Evolutionary conservation across 2,329 filamentous ascomycete genomes (phyloP), one percentile per base, ranked within the genome.

Genomic region (Aspergillus proliferans): DNA sequence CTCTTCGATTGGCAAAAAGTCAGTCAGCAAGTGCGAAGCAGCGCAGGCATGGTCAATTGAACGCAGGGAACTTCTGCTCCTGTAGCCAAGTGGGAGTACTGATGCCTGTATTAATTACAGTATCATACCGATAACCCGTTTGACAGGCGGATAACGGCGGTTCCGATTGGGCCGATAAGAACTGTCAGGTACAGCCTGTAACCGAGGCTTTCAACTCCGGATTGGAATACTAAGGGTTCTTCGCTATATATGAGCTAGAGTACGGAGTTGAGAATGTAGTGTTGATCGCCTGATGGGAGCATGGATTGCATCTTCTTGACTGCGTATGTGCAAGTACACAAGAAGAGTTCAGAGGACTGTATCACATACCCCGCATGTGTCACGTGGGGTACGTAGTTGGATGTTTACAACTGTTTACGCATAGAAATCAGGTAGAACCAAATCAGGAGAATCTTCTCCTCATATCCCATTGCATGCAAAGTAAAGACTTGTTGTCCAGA

Each of bases 261-360:
- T 30, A 30, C 4, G 9, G 4, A 30, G 26, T 10, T 9, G n/a
- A 8, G 34, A 38, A 38, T 8, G 34, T 38, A 18, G 34, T 38
- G 24, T 42, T 19, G 14, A 42, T 42, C 42, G n/a, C 33, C 22
- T 47, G 48, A 38, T 22, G 10, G 39, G 22, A 47, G 50, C 21
- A 36, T 45, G 24, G 45, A 50, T 47, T 55, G 51, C 19, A 49
- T 42, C 12, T 26, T 22, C 9, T 42, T 3, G 18, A 14, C n/a
- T 18, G 3, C 10, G 26, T 30, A 12, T 30, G 26, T 12, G 4
- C 9, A 30, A 30, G 26, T 30, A 30, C 26, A 12, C 26, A 30
- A 30, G 1, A 5, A 30, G 26, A 12, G 26, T 12, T 30, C 10
- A 30, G 4, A 30, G 34, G 6, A 7, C 14, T 18, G 15, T n/a